Percentiles rank a stretch among this genome's conserved stretches.
phyloP scores from a whole-genome alignment of 2,329 filamentous ascomycete species.

The Beauveria caledonica region DNA sequence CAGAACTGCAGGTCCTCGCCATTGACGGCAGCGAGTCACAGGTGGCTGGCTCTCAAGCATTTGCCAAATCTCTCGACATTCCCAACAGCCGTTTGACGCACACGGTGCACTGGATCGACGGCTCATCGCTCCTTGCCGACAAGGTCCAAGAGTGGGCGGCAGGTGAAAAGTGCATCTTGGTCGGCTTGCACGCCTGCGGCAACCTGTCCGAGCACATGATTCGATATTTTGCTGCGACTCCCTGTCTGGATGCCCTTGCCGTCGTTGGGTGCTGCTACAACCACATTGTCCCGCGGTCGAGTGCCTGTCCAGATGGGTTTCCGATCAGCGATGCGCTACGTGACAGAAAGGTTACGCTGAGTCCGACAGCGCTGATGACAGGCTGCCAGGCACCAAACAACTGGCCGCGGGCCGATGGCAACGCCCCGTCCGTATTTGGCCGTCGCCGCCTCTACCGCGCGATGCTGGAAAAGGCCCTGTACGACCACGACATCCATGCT shows the following conservation, averaged over 20 bases:
- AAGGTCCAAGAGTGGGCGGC: conserved; percentile 21
- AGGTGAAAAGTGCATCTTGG: conserved; percentile 22
- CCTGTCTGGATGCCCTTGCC: conserved; percentile 18
- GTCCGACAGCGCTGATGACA: conserved; percentile 25
- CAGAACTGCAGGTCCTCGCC: conserved; percentile 19
- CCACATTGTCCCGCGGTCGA: conserved; percentile 24
- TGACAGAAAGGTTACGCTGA: conserved; percentile 17
- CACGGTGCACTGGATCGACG: conserved; percentile 22
- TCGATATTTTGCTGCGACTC: conserved; percentile 19
- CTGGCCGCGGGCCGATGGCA: conserved; percentile 18
- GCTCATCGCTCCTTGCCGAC: conserved; percentile 14
- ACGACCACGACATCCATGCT: conserved; percentile 18
- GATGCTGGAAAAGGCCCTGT: conserved; percentile 20
- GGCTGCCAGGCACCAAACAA: conserved; percentile 26
- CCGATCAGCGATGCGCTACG: conserved; percentile 28
- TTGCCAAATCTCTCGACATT: conserved; percentile 18
- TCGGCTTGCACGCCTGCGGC: conserved; percentile 26
- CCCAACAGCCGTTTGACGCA: conserved; percentile 17
- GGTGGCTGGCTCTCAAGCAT: conserved; percentile 19
- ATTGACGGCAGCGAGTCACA: conserved; percentile 26
- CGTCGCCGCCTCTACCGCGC: conserved; percentile 21
- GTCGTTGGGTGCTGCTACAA: conserved; percentile 28
- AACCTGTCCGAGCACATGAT: conserved; percentile 27
- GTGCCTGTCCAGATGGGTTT: conserved; percentile 28
- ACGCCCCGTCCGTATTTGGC: conserved; percentile 16